Evolutionary conservation across 306 rosid genomes (phyloP).

Genomic region (Acacia confusa): DNA sequence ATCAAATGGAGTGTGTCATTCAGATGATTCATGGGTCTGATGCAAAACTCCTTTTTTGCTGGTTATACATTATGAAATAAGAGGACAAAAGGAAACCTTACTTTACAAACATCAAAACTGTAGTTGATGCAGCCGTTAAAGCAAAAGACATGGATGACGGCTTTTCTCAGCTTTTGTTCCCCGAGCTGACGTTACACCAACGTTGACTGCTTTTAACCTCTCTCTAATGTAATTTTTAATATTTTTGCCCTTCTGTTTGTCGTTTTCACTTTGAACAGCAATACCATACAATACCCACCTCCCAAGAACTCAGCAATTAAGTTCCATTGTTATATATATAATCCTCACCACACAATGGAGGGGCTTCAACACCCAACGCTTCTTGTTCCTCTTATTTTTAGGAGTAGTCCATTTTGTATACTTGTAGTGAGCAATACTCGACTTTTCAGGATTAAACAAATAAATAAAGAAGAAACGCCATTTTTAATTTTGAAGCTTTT

Average conservation of each 20-base stretch:
- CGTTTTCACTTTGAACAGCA: constrained; percentile 31
- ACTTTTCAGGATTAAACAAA: neutral
- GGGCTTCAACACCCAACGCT: constrained; percentile 35
- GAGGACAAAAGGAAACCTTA: constrained; percentile 1
- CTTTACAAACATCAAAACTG: constrained; percentile 13
- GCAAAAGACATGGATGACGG: constrained; percentile 42
- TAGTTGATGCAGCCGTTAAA: constrained; percentile 42
- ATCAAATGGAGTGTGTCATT: neutral
- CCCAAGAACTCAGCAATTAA: neutral
- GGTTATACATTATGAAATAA: neutral
- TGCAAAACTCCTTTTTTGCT: constrained; percentile 32
- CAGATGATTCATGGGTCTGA: constrained; percentile 33
- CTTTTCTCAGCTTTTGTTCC: constrained; percentile 53
- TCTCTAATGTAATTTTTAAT: neutral
- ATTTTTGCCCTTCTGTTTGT: constrained; percentile 26
- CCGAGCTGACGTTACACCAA: constrained; percentile 45
- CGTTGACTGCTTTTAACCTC: constrained; percentile 40
- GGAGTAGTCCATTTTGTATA: constrained; percentile 11
- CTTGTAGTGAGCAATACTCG: neutral
- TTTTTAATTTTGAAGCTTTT: neutral
- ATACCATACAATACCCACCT: neutral
- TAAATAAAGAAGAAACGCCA: neutral
- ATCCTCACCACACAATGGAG: neutral
- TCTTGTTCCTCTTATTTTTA: neutral
- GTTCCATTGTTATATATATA: neutral